phyloP scores from a whole-genome alignment of 2,329 filamentous ascomycete genomes.

The Microascus cirrosus region DNA sequence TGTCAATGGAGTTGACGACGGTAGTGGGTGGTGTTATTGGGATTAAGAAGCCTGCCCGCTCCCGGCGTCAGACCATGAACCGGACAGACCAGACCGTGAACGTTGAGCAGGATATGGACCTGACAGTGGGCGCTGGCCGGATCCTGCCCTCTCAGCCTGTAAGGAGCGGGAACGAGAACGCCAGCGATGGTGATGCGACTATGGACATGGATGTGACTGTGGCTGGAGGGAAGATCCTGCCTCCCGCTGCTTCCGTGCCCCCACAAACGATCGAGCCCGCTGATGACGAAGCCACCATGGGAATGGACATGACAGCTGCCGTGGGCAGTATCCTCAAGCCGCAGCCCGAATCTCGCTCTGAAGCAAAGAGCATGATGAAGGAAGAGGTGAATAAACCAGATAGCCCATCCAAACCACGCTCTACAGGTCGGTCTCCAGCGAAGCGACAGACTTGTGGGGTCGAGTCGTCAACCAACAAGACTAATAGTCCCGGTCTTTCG shows the following conservation, averaged over 20 bases:
- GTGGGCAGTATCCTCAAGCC: conserved; percentile 48
- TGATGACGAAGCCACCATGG: conserved; percentile 33
- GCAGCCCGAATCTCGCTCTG: conserved; percentile 24
- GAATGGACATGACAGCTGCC: conserved; percentile 58
- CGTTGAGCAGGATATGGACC: conserved; percentile 12
- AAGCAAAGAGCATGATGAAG: conserved; percentile 48
- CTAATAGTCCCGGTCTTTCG: conserved; percentile 44
- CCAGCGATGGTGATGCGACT: conserved; percentile 12
- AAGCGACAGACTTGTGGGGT: conserved; percentile 16
- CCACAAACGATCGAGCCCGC: conserved; percentile 7
- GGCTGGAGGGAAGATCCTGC: conserved; percentile 43
- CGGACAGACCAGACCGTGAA: conserved; percentile 10
- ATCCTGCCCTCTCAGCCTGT: neutral
- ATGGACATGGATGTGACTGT: conserved; percentile 64
- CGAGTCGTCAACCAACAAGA: conserved; percentile 8
- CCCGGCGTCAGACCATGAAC: conserved; percentile 15
- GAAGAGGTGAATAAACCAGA: conserved; percentile 40
- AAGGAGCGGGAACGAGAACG: neutral
- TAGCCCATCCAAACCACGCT: conserved; percentile 17
- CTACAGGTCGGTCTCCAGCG: conserved; percentile 9
- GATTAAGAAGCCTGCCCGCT: conserved; percentile 12
- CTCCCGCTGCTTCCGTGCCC: conserved; percentile 7
- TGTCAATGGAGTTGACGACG: conserved; percentile 70
- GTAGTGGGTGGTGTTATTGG: conserved; percentile 46
- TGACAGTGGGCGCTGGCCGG: neutral